phyloP scores from a whole-genome alignment of 495 filamentous ascomycete genomes.

The Cercophora newfieldiana region DNA sequence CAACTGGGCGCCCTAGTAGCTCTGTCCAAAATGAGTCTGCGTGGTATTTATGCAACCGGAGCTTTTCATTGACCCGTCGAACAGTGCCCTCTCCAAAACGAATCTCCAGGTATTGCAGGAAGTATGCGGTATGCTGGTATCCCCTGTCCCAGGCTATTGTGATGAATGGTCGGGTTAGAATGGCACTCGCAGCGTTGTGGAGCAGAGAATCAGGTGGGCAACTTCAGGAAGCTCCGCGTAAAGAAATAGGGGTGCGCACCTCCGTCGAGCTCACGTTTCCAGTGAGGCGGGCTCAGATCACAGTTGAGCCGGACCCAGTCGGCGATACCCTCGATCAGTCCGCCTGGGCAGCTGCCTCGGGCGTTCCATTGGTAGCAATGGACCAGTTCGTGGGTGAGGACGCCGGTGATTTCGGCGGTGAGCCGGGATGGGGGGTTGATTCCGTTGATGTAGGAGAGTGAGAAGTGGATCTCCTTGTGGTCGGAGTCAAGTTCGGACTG shows the following conservation, averaged over 20 bases:
- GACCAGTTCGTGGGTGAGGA: constrained; percentile 89
- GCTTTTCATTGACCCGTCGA: constrained; percentile 69
- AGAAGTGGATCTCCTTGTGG: constrained; percentile 95
- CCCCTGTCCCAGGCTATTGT: constrained; percentile 75
- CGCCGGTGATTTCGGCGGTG: constrained; percentile 73
- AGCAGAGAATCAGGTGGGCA: not conserved
- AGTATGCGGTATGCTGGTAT: constrained; percentile 91
- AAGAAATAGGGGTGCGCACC: constrained; percentile 20
- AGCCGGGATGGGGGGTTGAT: constrained; percentile 44
- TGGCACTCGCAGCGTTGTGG: not conserved
- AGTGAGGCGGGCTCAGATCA: constrained; percentile 77
- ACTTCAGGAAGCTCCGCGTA: too few species aligned
- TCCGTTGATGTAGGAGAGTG: constrained; percentile 67
- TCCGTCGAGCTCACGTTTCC: constrained; percentile 56
- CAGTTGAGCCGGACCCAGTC: constrained; percentile 87
- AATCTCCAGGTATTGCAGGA: constrained; percentile 72
- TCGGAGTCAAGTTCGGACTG: constrained; percentile 73
- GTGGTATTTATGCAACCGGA: constrained; percentile 59
- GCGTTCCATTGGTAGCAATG: constrained; percentile 91
- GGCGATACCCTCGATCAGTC: constrained; percentile 88
- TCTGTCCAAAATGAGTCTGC: constrained; percentile 69
- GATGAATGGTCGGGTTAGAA: not conserved
- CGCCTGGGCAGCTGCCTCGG: constrained; percentile 63
- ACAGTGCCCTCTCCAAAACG: constrained; percentile 70
- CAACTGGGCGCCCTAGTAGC: constrained; percentile 63